phyloP scores from a whole-genome alignment of 306 rosid species.

The Acacia confusa region DNA sequence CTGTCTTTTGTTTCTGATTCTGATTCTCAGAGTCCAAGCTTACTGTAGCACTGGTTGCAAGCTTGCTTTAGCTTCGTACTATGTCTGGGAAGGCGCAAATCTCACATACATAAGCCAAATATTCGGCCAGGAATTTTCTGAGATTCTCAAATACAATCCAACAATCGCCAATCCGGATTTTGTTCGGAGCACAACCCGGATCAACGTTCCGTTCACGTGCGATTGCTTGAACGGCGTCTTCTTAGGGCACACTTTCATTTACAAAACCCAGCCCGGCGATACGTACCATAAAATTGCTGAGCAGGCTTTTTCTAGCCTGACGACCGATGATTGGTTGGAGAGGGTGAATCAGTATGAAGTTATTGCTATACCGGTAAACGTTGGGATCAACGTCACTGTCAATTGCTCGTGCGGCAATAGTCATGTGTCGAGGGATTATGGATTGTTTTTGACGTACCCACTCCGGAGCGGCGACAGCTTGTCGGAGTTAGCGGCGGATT shows the following conservation, averaged over 20 bases:
- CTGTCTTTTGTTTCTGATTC: background rate
- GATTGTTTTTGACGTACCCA: constrained; percentile 60
- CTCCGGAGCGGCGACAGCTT: constrained; percentile 37
- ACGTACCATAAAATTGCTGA: constrained; percentile 37
- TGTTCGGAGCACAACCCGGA: background rate
- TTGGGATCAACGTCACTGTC: constrained; percentile 54
- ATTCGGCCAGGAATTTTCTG: constrained; percentile 34
- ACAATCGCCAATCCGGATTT: constrained; percentile 9
- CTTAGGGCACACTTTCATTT: constrained; percentile 59
- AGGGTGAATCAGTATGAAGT: constrained; percentile 39
- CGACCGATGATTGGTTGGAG: constrained; percentile 46
- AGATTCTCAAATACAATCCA: constrained; percentile 54
- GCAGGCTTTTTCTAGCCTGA: constrained; percentile 45
- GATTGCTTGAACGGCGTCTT: constrained; percentile 59
- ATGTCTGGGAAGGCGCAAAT: constrained; percentile 40
- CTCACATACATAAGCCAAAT: constrained; percentile 52
- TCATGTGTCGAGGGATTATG: constrained; percentile 55
- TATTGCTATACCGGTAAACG: constrained; percentile 17
- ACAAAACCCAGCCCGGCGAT: constrained; percentile 36
- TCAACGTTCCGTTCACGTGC: constrained; percentile 66
- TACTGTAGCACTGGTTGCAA: constrained; percentile 51
- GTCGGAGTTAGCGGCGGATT: constrained; percentile 28
- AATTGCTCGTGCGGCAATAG: constrained; percentile 71
- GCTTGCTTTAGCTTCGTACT: constrained; percentile 64
- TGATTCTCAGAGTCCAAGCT: constrained; percentile 40